Base-by-base conservation (phyloP, 495 filamentous ascomycete genomes). In the Aspergillus nidulans region DNA sequence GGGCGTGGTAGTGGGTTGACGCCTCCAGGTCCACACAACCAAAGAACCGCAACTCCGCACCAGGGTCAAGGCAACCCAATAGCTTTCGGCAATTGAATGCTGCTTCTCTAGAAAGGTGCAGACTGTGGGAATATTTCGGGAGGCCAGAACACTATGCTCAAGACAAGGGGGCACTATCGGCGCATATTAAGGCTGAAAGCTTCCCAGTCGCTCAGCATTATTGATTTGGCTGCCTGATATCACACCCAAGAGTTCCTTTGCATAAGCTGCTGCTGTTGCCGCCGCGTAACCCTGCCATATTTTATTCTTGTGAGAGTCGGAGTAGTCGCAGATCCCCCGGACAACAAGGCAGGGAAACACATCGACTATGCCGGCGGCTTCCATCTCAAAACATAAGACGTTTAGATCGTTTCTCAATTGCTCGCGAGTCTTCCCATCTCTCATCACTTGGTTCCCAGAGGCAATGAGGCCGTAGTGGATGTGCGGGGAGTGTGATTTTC, bases 331-430 rank as follows among this genome's bases (percentile, higher is more conserved):
- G 26, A 75, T 67, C 1, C 73, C 73, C 45, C 69, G 63, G 23
- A 76, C 69, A 10, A 74, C 69, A 41, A 73, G 52, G 53, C 67
- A 73, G 19, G 54, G 67, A 52, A 72, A 69, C 19, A 67, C 45
- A 54, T 71, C 56, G 62, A 68, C 70, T 12, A 76, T 26, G 5
- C 74, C 74, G 3, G 72, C 74, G 15, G 72, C 74, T 60, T 76
- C 73, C 69, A 76, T 77, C 30, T 77, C 73, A 30, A 60, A 71
- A 60, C 51, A 70, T 28, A 53, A 55, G 20, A 57, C 59, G 57
- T 66, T 63, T 2, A 62, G 23, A 15, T 56, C 45, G 23, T 26
- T 40, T 3, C 34, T 25, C 23, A 63, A 21, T 20, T 34, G 3
- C n/a, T 63, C 55, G 19, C 63, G 52, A 4, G 36, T 52, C 1